These are phyloP conservation scores for Arthrinium phaeospermum DNA, from an alignment of 2,329 filamentous ascomycete species.

Conservation along the genomic window DNA sequence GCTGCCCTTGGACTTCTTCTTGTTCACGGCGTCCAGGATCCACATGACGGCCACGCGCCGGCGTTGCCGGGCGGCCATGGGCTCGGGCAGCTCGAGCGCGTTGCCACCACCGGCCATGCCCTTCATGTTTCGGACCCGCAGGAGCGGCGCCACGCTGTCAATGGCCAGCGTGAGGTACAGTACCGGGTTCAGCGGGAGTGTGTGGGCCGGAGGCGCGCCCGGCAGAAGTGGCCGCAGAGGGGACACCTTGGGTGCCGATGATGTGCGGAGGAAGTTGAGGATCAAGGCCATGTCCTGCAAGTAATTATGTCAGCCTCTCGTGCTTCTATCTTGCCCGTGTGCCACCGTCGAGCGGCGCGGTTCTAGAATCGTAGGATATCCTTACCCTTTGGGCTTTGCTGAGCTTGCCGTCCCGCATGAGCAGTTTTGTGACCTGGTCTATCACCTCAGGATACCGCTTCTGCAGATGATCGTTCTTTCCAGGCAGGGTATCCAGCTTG, in stretches of 20 bases:
- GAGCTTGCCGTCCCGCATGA: slow-evolving; percentile 93
- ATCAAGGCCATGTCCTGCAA: slow-evolving; percentile 81
- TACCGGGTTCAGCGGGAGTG: slow-evolving; percentile 87
- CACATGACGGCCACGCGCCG: slow-evolving; percentile 81
- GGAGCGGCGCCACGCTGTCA: slow-evolving; percentile 88
- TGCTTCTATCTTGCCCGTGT: neutral
- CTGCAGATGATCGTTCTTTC: slow-evolving; percentile 64
- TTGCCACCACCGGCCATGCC: slow-evolving; percentile 87
- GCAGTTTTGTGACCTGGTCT: slow-evolving; percentile 83
- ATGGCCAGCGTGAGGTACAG: slow-evolving; percentile 89
- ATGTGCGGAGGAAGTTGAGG: slow-evolving; percentile 83
- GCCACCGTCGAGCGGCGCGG: neutral
- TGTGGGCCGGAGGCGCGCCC: slow-evolving; percentile 74
- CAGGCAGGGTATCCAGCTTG: slow-evolving; percentile 65
- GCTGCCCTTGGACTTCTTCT: slow-evolving; percentile 74
- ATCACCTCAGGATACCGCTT: slow-evolving; percentile 86
- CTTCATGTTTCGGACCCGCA: slow-evolving; percentile 77
- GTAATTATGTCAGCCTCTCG: slow-evolving; percentile 23
- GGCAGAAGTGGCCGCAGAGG: slow-evolving; percentile 74
- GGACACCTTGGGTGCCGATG: slow-evolving; percentile 78
- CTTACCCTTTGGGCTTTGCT: slow-evolving; percentile 85
- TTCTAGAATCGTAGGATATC: slow-evolving; percentile 21
- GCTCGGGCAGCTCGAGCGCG: slow-evolving; percentile 81
- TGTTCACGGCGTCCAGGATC: slow-evolving; percentile 85
- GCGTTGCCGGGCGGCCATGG: slow-evolving; percentile 76